Percentiles rank a stretch among this genome's conserved stretches.
phyloP scores from a whole-genome alignment of 352 stramenopile genomes.

The Globisporangium perplexum region DNA sequence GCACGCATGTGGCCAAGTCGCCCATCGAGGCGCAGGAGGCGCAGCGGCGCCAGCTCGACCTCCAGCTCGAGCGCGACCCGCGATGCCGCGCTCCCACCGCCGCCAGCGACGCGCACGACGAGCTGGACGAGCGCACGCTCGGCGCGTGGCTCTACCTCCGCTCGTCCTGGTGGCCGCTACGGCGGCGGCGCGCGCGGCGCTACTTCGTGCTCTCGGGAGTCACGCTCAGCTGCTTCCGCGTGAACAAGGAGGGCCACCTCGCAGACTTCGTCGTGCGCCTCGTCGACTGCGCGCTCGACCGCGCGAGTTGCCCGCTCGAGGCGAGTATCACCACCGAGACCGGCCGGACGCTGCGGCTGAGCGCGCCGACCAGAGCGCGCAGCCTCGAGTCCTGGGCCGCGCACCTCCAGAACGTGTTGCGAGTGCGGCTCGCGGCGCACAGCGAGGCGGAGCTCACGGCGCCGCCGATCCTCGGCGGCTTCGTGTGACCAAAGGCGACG shows the following conservation, averaged over 20 bases:
- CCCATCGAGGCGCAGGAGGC: not conserved
- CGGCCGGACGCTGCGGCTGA: conserved; percentile 18
- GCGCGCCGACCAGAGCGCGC: not conserved
- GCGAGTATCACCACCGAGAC: conserved; percentile 4
- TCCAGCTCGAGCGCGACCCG: not conserved
- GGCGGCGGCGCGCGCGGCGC: conserved; percentile 12
- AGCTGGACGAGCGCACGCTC: conserved; percentile 15
- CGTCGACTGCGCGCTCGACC: conserved; percentile 16
- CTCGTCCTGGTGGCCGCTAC: conserved; percentile 30
- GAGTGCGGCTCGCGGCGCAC: not conserved
- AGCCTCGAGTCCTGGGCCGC: conserved; percentile 6
- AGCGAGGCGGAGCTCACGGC: not conserved
- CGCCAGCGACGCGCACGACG: not conserved
- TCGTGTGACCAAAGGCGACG: not conserved
- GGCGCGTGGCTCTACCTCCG: conserved; percentile 32
- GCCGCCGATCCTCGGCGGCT: not conserved
- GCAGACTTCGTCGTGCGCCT: conserved; percentile 25
- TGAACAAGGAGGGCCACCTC: conserved; percentile 42
- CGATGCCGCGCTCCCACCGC: not conserved
- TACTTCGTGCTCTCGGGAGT: conserved; percentile 40
- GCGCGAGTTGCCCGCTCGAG: not conserved
- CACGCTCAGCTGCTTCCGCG: conserved; percentile 40
- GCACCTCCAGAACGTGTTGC: not conserved
- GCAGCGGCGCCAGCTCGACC: not conserved
- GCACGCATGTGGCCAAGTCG: conserved; percentile 30